Evolutionary conservation across 1,139 yeast species (phyloP).

Genomic region (Kluyveromyces marxianus): DNA sequence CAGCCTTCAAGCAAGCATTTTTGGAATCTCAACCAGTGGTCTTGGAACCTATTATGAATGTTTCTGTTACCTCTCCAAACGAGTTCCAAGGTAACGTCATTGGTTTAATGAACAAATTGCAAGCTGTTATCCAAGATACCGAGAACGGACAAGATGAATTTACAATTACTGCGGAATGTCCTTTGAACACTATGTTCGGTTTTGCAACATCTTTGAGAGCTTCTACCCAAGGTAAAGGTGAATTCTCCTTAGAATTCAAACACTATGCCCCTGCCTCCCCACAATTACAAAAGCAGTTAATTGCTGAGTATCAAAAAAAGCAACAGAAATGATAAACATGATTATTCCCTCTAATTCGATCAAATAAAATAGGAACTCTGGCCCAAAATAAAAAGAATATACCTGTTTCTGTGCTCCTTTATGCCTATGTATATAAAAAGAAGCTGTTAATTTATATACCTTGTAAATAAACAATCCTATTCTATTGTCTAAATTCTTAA

Average conservation of each 20-base stretch:
- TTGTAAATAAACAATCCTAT: constrained; percentile 1
- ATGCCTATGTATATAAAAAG: not conserved
- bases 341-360: not conserved
- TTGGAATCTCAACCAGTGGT: constrained; percentile 77
- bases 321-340: constrained; percentile 22
- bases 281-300: constrained; percentile 82
- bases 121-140: constrained; percentile 89
- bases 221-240: constrained; percentile 98
- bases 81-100: constrained; percentile 95
- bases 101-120: constrained; percentile 83
- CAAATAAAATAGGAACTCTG: not conserved
- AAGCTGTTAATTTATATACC: not conserved
- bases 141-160: constrained; percentile 94
- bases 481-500: not conserved
- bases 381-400: not conserved
- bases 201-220: constrained; percentile 95
- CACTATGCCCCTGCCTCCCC: constrained; percentile 88
- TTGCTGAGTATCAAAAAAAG: constrained; percentile 71
- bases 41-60: constrained; percentile 93
- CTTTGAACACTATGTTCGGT: constrained; percentile 92
- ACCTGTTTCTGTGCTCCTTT: no score
- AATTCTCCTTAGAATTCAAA: constrained; percentile 89
- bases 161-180: constrained; percentile 87
- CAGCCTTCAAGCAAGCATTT: constrained; percentile 91
- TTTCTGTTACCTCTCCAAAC: constrained; percentile 85